Base-by-base conservation (phyloP, 441 rosid species). In the Populus tomentosa region DNA sequence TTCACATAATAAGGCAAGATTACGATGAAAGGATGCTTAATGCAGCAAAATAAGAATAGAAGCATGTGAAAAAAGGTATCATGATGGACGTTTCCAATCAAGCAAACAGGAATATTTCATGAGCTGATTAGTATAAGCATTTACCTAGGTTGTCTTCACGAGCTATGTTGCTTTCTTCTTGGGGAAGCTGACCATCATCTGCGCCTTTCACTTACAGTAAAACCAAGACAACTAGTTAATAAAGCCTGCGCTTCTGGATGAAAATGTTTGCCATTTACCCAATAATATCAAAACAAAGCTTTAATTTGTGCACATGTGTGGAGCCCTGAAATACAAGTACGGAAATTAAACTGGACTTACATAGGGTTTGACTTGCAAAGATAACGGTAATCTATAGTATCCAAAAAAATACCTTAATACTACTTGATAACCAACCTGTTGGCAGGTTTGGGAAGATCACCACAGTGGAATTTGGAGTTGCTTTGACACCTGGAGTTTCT, bases 401-500 rank as follows among this genome's bases (percentile, higher is more conserved):
- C 24, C 62, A 26, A 76, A 14, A 33, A 46, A 50, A 76, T 36
- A 40, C 65, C 50, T 13, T 18, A 20, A 77, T 14, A 24, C 73
- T 24, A 24, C 71, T 61, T 23, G 71, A 65, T 74, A 80, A 59
- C 74, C 46, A 67, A 85, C 86, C 90, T 82, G 86, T 81, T 67
- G 72, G 84, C 69, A 24, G 70, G 20, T 79, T 69, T 74, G 83
- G 85, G 46, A 81, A 82, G 50, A 68, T 78, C 67, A 74, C 56
- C 65, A 78, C 36, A 32, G 84, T 79, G 18, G 82, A 73, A 24
- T 32, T 65, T n/a, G 85, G 78, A 69, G 78, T 78, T 38, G 75
- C 64, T 71, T 78, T 85, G 78, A 82, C 77, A 67, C 77, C 72
- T 11, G 79, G 70, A 73, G 86, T 46, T 75, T 82, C 84, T 61